These are phyloP conservation scores for Coriolopsis trogii DNA, from an alignment of 1,284 basidiomycete genomes.

Conservation along the genomic window DNA sequence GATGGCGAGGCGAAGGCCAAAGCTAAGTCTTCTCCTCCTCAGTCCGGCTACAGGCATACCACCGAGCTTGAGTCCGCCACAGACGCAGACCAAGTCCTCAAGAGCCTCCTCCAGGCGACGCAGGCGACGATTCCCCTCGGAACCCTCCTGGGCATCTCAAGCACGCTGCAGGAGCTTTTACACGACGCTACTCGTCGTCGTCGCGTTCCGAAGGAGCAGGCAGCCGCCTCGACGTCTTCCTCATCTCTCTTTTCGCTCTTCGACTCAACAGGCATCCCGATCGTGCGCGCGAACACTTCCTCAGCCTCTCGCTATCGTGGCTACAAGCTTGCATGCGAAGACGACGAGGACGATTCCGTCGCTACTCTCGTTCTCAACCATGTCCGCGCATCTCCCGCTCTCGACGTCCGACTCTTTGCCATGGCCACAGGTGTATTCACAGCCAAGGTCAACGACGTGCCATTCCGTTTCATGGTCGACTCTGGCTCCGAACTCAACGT, in stretches of 20 bases:
- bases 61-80: not conserved
- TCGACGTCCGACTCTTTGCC: conserved; percentile 1
- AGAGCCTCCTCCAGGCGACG: not conserved
- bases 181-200: not conserved
- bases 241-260: not conserved
- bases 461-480: not conserved
- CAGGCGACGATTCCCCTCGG: not conserved
- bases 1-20: not conserved
- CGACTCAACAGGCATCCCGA: not conserved
- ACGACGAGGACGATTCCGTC: not conserved
- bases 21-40: not conserved
- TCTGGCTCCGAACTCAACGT: not conserved
- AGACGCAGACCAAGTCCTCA: not conserved
- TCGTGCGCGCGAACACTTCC: not conserved
- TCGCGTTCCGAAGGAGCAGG: not conserved
- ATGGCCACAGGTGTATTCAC: conserved; percentile 1
- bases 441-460: not conserved
- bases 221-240: not conserved
- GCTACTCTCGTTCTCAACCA: not conserved
- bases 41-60: not conserved
- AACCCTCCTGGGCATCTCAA: not conserved
- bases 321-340: not conserved
- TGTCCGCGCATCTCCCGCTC: not conserved
- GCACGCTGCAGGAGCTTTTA: not conserved
- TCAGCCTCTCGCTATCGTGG: not conserved